These are phyloP conservation scores for Eucalyptus marginata DNA, from an alignment of 345 rosid genomes.

Conservation along the genomic window DNA sequence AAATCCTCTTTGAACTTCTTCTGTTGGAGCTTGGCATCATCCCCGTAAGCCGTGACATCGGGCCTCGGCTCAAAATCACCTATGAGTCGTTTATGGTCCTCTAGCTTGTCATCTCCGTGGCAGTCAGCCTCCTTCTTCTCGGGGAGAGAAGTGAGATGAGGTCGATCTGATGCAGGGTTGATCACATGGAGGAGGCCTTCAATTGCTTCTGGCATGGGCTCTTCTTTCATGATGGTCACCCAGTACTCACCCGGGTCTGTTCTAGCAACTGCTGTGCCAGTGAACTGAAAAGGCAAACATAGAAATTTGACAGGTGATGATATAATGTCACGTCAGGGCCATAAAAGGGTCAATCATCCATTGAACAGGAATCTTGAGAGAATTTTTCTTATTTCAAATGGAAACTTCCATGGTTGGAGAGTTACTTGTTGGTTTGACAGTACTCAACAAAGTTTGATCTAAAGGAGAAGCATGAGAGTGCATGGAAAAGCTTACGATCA, in stretches of 20 bases:
- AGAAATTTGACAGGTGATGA: not conserved
- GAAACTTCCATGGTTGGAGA: not conserved
- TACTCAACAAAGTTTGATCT: not conserved
- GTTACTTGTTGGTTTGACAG: not conserved
- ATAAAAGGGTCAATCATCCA: not conserved
- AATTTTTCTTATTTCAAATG: too few species aligned
- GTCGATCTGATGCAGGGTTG: not conserved
- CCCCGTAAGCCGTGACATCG: not conserved
- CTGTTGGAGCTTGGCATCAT: not conserved
- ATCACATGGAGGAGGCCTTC: not conserved
- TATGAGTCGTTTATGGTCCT: not conserved
- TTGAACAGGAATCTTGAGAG: too few species aligned
- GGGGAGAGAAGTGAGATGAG: not conserved
- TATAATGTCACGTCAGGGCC: not conserved
- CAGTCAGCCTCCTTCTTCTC: not conserved
- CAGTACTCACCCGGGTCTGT: slow-evolving; percentile 16
- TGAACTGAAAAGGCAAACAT: not conserved
- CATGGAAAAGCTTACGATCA: not conserved
- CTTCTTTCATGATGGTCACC: slow-evolving; percentile 6
- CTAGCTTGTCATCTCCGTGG: not conserved
- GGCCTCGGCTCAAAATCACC: not conserved
- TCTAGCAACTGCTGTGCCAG: not conserved
- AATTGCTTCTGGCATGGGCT: slow-evolving; percentile 7
- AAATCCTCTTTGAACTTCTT: not conserved
- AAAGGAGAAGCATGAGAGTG: not conserved